Conservation (phyloP, 169 alveolate genomes). For the Blepharisma undulans region DNA sequence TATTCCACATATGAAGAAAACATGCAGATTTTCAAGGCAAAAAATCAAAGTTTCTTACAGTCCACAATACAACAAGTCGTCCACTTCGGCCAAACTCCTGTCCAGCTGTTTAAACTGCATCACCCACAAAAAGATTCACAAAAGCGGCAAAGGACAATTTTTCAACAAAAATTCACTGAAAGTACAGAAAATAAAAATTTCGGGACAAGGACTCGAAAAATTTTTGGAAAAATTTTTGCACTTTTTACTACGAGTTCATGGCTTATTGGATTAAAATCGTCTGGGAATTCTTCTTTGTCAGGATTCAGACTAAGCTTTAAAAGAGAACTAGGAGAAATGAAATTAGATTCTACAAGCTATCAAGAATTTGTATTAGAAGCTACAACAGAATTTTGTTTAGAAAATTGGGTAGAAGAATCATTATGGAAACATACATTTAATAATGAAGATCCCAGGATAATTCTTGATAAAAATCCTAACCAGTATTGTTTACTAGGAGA, state of each 20-base stretch:
- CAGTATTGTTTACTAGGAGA: not conserved
- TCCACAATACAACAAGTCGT: slow-evolving; percentile 53
- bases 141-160: not conserved
- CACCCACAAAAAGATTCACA: slow-evolving; percentile 22
- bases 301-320: not conserved
- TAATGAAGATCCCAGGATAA: not conserved
- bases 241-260: not conserved
- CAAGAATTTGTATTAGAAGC: slow-evolving; percentile 9
- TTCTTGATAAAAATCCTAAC: not conserved
- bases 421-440: not conserved
- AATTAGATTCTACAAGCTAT: not conserved
- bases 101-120: slow-evolving; percentile 74
- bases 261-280: not conserved
- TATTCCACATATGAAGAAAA: slow-evolving; percentile 53
- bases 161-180: not conserved
- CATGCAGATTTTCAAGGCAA: not conserved
- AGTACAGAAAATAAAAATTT: not conserved
- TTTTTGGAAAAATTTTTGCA: slow-evolving; percentile 27
- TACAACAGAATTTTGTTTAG: not conserved
- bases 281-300: not conserved
- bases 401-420: not conserved
- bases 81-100: slow-evolving; percentile 93
- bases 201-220: not conserved
- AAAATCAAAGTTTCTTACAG: slow-evolving; percentile 11
- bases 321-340: not conserved